Base-by-base conservation (phyloP, 2,329 filamentous ascomycete genomes). In the Lecanicillium sp. region DNA sequence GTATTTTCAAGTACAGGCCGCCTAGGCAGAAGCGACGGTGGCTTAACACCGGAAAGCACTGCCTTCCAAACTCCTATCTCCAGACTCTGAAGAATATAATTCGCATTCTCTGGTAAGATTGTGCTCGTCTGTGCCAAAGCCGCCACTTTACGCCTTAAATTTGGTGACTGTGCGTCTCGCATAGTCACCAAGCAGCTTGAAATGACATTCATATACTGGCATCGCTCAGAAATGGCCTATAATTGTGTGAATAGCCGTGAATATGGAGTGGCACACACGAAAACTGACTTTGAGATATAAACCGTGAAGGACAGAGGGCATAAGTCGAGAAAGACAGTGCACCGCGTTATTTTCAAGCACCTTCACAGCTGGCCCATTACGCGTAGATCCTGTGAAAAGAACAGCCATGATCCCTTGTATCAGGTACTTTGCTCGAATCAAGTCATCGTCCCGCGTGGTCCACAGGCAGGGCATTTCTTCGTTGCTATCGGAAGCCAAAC, bases 271-370 rank as follows among this genome's bases (percentile, higher is more conserved):
- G n/a, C n/a, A n/a, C n/a, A n/a, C n/a, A n/a, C n/a, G n/a, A n/a
- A n/a, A n/a, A n/a, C 41, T 27, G 48, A 62, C 62, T 45, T 54
- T 53, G 11, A 64, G 48, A 47, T 62, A 62, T 13, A 50, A 45
- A 18, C 58, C 47, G 35, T 62, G 46, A 19, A 65, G 64, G 13
- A 64, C 57, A 13, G 57, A 57, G 0, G 62, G 62, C 4, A 51
- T 51, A 5, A 64, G 33, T 3, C 40, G 41, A 3, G 45, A 44
- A 9, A 65, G 46, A 7, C 55, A 49, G 11, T 45, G 43, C 4
- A 45, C 30, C 13, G 43, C 30, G 9, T 32, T 47, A n/a, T 40
- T 41, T 2, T 47, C 40, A 5, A 41, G 14, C 2, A 53, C 37
- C 32, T 39, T 43, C 5, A 59, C 42, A 1, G 48, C 49, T 28